These are phyloP conservation scores for Lactarius quietus DNA, from an alignment of 768 basidiomycete genomes.

Conservation along the genomic window DNA sequence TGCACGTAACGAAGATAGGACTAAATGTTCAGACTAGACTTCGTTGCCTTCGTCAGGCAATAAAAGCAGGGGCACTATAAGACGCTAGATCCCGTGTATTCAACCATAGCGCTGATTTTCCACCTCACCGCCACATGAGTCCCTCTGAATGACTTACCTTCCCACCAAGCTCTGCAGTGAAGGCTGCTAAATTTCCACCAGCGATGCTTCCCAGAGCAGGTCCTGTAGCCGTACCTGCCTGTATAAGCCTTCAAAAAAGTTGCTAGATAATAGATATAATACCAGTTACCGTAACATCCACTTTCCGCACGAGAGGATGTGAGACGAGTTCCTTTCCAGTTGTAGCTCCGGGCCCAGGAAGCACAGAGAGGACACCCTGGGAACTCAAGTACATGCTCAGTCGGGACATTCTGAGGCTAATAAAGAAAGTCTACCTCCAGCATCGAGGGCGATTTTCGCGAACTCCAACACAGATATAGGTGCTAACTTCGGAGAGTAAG, in stretches of 20 bases:
- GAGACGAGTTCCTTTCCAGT: conserved; percentile 64
- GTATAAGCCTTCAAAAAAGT: not conserved
- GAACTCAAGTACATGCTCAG: conserved; percentile 49
- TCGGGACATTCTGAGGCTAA: not conserved
- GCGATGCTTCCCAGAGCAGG: conserved; percentile 69
- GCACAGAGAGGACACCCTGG: conserved; percentile 67
- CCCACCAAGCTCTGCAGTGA: conserved; percentile 83
- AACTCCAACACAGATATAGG: conserved; percentile 81
- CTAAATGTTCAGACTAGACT: no score
- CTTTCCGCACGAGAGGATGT: conserved; percentile 67
- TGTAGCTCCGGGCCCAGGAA: conserved; percentile 65
- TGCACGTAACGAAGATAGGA: not conserved
- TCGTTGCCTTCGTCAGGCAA: not conserved
- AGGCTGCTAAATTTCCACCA: conserved; percentile 68
- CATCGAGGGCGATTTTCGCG: conserved; percentile 55
- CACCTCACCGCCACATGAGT: conserved; percentile 43
- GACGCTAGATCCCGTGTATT: conserved; percentile 20
- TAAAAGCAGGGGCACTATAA: not conserved
- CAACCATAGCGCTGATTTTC: conserved; percentile 58
- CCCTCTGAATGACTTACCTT: conserved; percentile 47
- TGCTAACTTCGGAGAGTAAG: conserved; percentile 47
- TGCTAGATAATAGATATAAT: not conserved
- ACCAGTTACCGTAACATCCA: conserved; percentile 71
- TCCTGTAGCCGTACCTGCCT: conserved; percentile 80
- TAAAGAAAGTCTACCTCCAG: conserved; percentile 52